Conservation (phyloP, 805 yeast species). For the Candida yuanshanica region DNA sequence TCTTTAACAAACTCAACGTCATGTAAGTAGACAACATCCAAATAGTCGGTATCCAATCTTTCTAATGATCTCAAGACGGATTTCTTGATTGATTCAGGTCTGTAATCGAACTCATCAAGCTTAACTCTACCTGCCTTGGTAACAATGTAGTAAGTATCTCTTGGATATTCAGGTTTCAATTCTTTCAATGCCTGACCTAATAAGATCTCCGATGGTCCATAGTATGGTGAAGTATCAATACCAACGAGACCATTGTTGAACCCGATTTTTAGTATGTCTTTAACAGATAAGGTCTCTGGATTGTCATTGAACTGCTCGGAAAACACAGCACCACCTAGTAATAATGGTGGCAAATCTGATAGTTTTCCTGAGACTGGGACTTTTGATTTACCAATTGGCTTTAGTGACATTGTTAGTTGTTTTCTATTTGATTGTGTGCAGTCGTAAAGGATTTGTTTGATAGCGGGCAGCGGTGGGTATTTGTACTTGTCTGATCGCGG, state of each 20-base stretch:
- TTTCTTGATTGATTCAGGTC: slow-evolving; percentile 48
- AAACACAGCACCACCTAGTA: slow-evolving; percentile 87
- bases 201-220: slow-evolving; percentile 79
- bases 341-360: slow-evolving; percentile 44
- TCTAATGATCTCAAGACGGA: slow-evolving; percentile 64
- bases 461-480: no score
- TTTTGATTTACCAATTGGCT: slow-evolving; percentile 15
- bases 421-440: no score
- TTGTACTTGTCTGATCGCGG: no score
- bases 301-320: slow-evolving; percentile 72
- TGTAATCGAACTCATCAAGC: slow-evolving; percentile 69
- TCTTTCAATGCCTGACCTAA: slow-evolving; percentile 60
- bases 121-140: slow-evolving; percentile 82
- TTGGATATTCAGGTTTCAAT: slow-evolving; percentile 33
- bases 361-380: slow-evolving; percentile 20
- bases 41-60: slow-evolving; percentile 58
- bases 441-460: no score
- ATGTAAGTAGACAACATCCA: slow-evolving; percentile 83
- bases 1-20: slow-evolving; percentile 78
- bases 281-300: slow-evolving; percentile 55
- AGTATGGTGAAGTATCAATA: slow-evolving; percentile 88
- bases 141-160: slow-evolving; percentile 65
- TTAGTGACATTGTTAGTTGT: slow-evolving; percentile 5
- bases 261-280: slow-evolving; percentile 51
- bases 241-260: slow-evolving; percentile 68